Evolutionary conservation across 495 filamentous ascomycete genomes (phyloP), one percentile per base, ranked within the genome.

Genomic region (Aspergillus conjunctus): DNA sequence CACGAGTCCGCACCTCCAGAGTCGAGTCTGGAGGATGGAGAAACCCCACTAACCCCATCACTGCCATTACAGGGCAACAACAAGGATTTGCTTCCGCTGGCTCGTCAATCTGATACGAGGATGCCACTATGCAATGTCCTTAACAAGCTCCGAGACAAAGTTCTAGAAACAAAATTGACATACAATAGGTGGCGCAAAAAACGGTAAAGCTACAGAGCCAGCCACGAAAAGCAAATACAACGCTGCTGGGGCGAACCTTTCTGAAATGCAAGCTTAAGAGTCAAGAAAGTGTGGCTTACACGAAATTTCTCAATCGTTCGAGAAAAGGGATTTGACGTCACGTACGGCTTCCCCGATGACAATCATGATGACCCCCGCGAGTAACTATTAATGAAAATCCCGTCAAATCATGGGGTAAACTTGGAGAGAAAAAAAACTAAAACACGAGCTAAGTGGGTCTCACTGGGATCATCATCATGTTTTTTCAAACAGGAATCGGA

Each of bases 241-340:
- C 43, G 18, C 18, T 48, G 21, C 2, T 48, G n/a, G 17, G 44
- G 44, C 44, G 44, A 46, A 41, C 8, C 2, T 11, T 41, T 41
- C 26, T 26, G 26, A 26, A 26, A 26, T 26, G 5, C 26, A 2
- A 26, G 26, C 26, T 26, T 2, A 44, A 26, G 4, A 14, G 12
- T 58, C 32, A 43, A 51, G 56, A 32, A 14, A 41, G 37, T 41
- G 7, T 39, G 37, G 12, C 3, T 41, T 9, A 41, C 26, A 5
- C 26, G 2, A 26, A 26, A 5, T 34, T 57, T 37, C 11, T 26
- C 32, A 26, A 26, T 2, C 26, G 26, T 45, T 39, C 37, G 57
- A 43, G 51, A 56, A 48, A 58, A 31, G 17, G 22, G 7, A 22
- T 10, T 61, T 65, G 58, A 65, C 58, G 62, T 65, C 62, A 65